These are phyloP conservation scores for Leccinum truebloodii DNA, from an alignment of 768 basidiomycete species.

Conservation along the genomic window DNA sequence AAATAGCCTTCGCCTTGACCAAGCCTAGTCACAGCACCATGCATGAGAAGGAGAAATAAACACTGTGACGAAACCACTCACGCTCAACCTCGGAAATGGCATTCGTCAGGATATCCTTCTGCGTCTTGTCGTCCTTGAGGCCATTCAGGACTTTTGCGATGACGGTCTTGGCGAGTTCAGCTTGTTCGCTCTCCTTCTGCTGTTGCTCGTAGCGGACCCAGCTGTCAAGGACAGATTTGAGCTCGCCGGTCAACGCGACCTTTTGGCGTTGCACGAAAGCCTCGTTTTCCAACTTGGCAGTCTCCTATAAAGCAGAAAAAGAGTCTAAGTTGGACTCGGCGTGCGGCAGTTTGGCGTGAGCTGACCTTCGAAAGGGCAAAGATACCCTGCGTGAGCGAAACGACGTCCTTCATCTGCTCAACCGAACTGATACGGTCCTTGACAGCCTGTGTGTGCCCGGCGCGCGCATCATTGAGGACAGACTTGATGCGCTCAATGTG, in stretches of 20 bases:
- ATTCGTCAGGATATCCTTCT: slow-evolving; percentile 75
- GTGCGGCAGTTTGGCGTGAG: no score
- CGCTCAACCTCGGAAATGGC: slow-evolving; percentile 92
- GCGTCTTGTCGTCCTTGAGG: slow-evolving; percentile 85
- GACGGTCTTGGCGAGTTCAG: slow-evolving; percentile 83
- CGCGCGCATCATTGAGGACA: slow-evolving; percentile 78
- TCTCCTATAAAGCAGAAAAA: slow-evolving; percentile 57
- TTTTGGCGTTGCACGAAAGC: slow-evolving; percentile 92
- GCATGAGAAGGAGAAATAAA: slow-evolving; percentile 3
- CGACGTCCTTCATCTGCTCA: slow-evolving; percentile 94
- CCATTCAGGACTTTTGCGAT: slow-evolving; percentile 84
- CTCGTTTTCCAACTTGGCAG: slow-evolving; percentile 85
- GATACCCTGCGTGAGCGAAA: slow-evolving; percentile 84
- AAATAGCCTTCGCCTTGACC: slow-evolving; percentile 92
- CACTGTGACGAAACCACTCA: slow-evolving; percentile 47
- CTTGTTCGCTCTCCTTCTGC: slow-evolving; percentile 94
- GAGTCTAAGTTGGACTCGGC: background rate
- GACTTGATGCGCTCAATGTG: slow-evolving; percentile 83
- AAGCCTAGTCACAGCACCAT: slow-evolving; percentile 53
- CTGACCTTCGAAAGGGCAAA: slow-evolving; percentile 89
- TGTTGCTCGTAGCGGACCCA: slow-evolving; percentile 99
- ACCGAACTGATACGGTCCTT: slow-evolving; percentile 91
- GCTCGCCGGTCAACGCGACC: slow-evolving; percentile 79
- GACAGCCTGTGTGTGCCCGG: slow-evolving; percentile 91
- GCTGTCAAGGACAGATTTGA: slow-evolving; percentile 94